These are phyloP conservation scores for Xylaria sp. DNA, from an alignment of 2,329 filamentous ascomycete genomes.

Conservation along the genomic window DNA sequence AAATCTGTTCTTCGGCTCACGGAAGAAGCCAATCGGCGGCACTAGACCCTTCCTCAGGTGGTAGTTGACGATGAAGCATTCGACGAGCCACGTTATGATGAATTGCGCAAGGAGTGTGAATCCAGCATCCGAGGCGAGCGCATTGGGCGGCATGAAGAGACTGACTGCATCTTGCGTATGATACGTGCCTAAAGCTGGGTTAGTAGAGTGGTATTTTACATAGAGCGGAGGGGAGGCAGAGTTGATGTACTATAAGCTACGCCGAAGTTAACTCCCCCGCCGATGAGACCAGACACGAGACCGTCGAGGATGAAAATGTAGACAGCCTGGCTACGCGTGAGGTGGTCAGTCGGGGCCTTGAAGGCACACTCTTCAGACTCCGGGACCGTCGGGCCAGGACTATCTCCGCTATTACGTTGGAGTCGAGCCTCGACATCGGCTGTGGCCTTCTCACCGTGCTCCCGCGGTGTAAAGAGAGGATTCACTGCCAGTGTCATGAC, in stretches of 20 bases:
- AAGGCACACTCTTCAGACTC: slow-evolving; percentile 4
- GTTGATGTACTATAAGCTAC: slow-evolving; percentile 60
- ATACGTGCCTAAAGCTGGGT: slow-evolving; percentile 24
- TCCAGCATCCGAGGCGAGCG: slow-evolving; percentile 24
- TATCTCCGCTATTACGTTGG: slow-evolving; percentile 2
- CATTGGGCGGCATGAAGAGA: slow-evolving; percentile 25
- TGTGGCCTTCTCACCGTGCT: slow-evolving; percentile 4
- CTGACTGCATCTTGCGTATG: slow-evolving; percentile 22
- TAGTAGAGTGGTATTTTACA: not conserved
- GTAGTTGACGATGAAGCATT: slow-evolving; percentile 16
- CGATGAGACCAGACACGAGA: slow-evolving; percentile 59
- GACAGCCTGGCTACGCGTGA: slow-evolving; percentile 47
- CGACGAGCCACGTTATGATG: slow-evolving; percentile 25
- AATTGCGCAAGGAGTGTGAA: slow-evolving; percentile 34
- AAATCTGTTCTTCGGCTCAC: slow-evolving; percentile 28
- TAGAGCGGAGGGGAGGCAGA: not conserved
- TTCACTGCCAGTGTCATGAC: slow-evolving; percentile 14
- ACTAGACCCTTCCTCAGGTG: slow-evolving; percentile 25
- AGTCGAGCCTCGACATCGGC: slow-evolving; percentile 1
- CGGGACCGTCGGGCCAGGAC: slow-evolving; percentile 1
- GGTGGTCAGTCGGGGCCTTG: slow-evolving; percentile 14
- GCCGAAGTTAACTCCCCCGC: slow-evolving; percentile 63
- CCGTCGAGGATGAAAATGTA: slow-evolving; percentile 63
- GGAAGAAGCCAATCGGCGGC: slow-evolving; percentile 27
- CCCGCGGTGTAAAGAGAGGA: slow-evolving; percentile 16